Conservation (phyloP, 345 rosid species). For the Bruguiera sexangula region DNA sequence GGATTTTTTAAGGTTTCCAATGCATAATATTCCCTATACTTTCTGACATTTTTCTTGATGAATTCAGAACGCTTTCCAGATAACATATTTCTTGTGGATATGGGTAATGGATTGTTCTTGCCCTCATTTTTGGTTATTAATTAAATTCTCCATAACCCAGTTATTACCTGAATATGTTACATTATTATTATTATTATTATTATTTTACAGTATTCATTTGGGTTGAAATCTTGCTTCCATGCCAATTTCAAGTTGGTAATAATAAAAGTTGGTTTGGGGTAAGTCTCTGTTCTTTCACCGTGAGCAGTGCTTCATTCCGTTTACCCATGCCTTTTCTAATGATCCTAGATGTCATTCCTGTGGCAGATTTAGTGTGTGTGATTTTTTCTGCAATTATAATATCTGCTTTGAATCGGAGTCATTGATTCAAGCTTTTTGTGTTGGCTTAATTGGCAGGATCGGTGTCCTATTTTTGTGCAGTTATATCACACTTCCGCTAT, state of each 20-base stretch:
- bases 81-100: slow-evolving; percentile 93
- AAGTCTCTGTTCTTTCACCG: slow-evolving; percentile 21
- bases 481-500: slow-evolving; percentile 87
- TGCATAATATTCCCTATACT: too few species aligned
- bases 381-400: neutral
- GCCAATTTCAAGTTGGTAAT: slow-evolving; percentile 49
- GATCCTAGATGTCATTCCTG: neutral
- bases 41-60: too few species aligned
- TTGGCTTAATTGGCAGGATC: slow-evolving; percentile 39
- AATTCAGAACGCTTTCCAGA: slow-evolving; percentile 94
- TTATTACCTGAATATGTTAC: too few species aligned
- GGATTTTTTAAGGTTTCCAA: too few species aligned
- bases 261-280: slow-evolving; percentile 65
- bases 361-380: too few species aligned
- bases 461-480: slow-evolving; percentile 66
- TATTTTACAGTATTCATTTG: slow-evolving; percentile 65
- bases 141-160: neutral
- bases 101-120: slow-evolving; percentile 52
- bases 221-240: slow-evolving; percentile 71
- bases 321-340: too few species aligned
- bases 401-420: neutral
- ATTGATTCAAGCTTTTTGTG: neutral
- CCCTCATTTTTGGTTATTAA: neutral
- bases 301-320: too few species aligned
- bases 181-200: slow-evolving; percentile 1